Conservation (phyloP, 441 rosid species). For the Brassica balearica region DNA sequence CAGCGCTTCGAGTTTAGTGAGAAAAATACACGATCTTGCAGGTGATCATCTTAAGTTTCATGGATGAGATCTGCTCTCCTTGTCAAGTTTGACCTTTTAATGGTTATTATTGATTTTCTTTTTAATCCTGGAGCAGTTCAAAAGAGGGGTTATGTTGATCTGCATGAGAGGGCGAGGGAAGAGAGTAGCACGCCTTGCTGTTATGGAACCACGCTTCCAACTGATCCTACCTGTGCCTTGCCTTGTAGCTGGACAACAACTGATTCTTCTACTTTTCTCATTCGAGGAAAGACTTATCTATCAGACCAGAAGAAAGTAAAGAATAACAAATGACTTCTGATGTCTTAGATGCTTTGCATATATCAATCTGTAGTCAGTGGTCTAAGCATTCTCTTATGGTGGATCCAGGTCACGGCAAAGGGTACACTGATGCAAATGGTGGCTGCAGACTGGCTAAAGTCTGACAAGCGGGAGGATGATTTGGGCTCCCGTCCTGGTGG, state of each 20-base stretch:
- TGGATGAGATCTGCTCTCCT: conserved; percentile 18
- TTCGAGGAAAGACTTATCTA: conserved; percentile 87
- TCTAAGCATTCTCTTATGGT: conserved; percentile 34
- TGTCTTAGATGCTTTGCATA: conserved; percentile 11
- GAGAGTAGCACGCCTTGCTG: conserved; percentile 61
- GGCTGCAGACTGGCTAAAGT: conserved; percentile 96
- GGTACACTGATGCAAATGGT: conserved; percentile 94
- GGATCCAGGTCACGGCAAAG: conserved; percentile 78
- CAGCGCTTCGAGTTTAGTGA: conserved; percentile 83
- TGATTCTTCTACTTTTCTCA: conserved; percentile 85
- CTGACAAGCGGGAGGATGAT: conserved; percentile 95
- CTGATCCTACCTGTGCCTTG: conserved; percentile 66
- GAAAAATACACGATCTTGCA: conserved; percentile 90
- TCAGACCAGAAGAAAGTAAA: conserved; percentile 82
- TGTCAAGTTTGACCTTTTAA: conserved; percentile 9
- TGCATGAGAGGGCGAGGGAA: conserved; percentile 75
- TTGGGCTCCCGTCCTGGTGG: conserved; percentile 89
- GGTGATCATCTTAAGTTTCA: conserved; percentile 53
- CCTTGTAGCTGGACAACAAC: conserved; percentile 85
- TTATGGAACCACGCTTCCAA: conserved; percentile 87
- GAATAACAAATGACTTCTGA: conserved; percentile 16
- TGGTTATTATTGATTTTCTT: conserved; percentile 11
- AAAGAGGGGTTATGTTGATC: conserved; percentile 91
- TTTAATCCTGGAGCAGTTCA: conserved; percentile 62
- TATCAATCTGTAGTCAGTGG: conserved; percentile 1